Evolutionary conservation across 768 basidiomycete species (phyloP).

Genomic region (Leucogyrophana mollusca): DNA sequence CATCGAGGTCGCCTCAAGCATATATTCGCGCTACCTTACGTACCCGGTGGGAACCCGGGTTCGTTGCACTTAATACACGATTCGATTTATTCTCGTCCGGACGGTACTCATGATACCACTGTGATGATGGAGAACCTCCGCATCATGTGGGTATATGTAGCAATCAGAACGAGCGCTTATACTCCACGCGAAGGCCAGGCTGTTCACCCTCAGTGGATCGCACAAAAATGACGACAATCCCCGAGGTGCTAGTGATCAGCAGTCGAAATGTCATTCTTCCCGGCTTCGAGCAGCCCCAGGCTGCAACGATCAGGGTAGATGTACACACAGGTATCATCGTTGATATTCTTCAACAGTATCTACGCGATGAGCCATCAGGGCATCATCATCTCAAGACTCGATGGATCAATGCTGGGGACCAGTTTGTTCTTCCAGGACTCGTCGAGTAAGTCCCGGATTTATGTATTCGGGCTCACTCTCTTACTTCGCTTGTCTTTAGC

Average conservation of each 20-base stretch:
- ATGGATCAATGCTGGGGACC: constrained; percentile 57
- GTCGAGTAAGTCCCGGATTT: constrained; percentile 60
- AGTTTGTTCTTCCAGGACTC: constrained; percentile 71
- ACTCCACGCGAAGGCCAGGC: too few species aligned
- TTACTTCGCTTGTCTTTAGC: constrained; percentile 34
- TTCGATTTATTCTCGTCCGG: too few species aligned
- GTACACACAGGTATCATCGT: constrained; percentile 57
- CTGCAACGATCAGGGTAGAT: constrained; percentile 69
- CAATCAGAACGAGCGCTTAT: too few species aligned
- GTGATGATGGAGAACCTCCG: too few species aligned
- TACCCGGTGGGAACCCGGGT: too few species aligned
- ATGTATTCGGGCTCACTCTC: too few species aligned
- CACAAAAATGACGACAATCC: not conserved
- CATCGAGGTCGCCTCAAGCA: too few species aligned
- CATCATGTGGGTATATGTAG: too few species aligned
- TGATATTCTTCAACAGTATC: constrained; percentile 39
- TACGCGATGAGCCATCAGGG: constrained; percentile 28
- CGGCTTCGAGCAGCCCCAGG: constrained; percentile 41
- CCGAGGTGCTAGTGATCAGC: constrained; percentile 40
- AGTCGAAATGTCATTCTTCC: constrained; percentile 61
- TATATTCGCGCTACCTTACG: too few species aligned
- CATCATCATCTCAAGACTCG: constrained; percentile 22
- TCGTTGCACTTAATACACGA: too few species aligned
- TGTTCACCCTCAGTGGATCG: too few species aligned
- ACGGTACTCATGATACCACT: too few species aligned